These are phyloP conservation scores for Ricinus communis DNA, from an alignment of 345 rosid genomes.

Conservation along the genomic window DNA sequence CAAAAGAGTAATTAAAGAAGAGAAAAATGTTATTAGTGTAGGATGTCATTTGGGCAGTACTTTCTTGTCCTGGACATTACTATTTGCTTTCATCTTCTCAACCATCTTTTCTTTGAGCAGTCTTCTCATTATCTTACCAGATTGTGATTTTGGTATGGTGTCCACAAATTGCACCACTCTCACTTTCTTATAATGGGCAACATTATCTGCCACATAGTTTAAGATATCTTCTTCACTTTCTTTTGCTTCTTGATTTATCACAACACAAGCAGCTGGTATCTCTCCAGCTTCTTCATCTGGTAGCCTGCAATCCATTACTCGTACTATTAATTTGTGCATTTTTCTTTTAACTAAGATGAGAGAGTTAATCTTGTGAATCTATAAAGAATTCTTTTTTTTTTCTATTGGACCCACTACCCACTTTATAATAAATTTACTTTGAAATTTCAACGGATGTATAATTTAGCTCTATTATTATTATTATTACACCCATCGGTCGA, in stretches of 20 bases:
- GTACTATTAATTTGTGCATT: too few species aligned
- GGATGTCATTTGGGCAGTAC: not conserved
- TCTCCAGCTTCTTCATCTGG: slow-evolving; percentile 96
- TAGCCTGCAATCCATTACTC: slow-evolving; percentile 36
- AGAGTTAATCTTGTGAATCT: too few species aligned
- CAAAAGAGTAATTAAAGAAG: not conserved
- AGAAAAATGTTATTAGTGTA: too few species aligned
- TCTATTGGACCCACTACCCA: too few species aligned
- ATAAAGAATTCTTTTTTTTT: too few species aligned
- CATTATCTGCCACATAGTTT: slow-evolving; percentile 63
- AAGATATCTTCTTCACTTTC: slow-evolving; percentile 74
- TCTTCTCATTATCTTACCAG: slow-evolving; percentile 91
- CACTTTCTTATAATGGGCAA: slow-evolving; percentile 84
- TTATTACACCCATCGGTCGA: too few species aligned
- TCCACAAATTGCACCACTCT: slow-evolving; percentile 75
- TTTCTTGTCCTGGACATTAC: not conserved
- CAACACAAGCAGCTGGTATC: slow-evolving; percentile 89
- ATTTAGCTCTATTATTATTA: too few species aligned
- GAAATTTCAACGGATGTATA: too few species aligned
- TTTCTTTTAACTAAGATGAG: too few species aligned
- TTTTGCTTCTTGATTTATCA: slow-evolving; percentile 50
- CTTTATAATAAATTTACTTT: too few species aligned
- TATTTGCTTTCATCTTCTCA: slow-evolving; percentile 32
- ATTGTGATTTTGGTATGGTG: slow-evolving; percentile 77
- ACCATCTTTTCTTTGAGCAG: slow-evolving; percentile 56